Conservation (phyloP, 2,329 filamentous ascomycete genomes). For the Magnaporthiopsis poae region DNA sequence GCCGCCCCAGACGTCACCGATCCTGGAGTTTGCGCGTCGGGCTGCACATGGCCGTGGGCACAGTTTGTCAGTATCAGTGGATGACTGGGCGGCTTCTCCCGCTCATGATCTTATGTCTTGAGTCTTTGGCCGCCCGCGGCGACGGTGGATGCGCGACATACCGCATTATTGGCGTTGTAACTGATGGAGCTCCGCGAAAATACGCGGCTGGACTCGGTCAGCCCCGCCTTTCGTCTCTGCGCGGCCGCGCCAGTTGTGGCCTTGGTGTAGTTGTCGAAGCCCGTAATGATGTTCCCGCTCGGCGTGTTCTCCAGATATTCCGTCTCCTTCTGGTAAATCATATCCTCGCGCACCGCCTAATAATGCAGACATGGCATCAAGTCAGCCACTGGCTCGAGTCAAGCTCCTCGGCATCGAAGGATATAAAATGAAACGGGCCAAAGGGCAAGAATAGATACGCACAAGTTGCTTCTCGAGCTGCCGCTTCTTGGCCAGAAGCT, state of each 20-base stretch:
- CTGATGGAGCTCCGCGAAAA: conserved; percentile 60
- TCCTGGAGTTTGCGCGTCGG: conserved; percentile 28
- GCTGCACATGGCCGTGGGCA: background rate
- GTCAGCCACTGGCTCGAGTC: background rate
- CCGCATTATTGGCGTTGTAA: conserved; percentile 35
- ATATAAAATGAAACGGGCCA: conserved; percentile 3
- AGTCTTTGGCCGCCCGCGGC: background rate
- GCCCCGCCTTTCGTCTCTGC: conserved; percentile 53
- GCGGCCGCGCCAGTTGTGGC: conserved; percentile 57
- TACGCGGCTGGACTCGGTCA: conserved; percentile 62
- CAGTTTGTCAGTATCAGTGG: background rate
- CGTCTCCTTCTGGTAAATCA: conserved; percentile 73
- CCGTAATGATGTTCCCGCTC: conserved; percentile 88
- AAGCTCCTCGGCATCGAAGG: background rate
- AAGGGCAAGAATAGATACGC: conserved; percentile 12
- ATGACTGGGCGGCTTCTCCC: background rate
- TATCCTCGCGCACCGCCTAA: conserved; percentile 49
- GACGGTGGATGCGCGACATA: background rate
- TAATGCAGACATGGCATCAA: background rate
- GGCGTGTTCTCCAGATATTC: conserved; percentile 85
- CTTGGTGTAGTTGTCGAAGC: conserved; percentile 98
- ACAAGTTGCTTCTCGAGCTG: conserved; percentile 33
- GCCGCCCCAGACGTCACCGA: conserved; percentile 34
- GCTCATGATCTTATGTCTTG: background rate
- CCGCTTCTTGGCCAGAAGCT: conserved; percentile 56